Base-by-base conservation (phyloP, 257 asterid genomes). In the Solanum microdontum region DNA sequence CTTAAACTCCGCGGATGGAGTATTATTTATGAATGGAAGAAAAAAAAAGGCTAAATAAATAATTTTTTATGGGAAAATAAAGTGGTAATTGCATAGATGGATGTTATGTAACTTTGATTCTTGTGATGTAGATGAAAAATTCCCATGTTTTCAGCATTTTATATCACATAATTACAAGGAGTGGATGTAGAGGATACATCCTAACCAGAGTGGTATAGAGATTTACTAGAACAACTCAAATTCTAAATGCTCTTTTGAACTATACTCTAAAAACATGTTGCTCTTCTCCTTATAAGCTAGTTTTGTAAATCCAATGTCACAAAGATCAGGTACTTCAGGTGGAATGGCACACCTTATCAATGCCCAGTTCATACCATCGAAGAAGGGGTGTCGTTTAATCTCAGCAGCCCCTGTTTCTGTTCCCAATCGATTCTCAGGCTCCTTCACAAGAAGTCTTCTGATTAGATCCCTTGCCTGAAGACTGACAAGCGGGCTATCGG, bases 311-410 rank as follows among this genome's bases (percentile, higher is more conserved):
- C 88, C 95, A 72, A 69, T 82, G 26, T 91, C 94, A 24, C 86
- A 93, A 9, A 87, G 84, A 87, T 92, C 95, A 0, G 98, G 99
- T 34, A 94, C 88, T 58, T 92, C 90, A 19, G 99, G 99, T 24
- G 99, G 99, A 37, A 90, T 30, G 6, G 98, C 93, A 28, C 98
- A 96, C 21, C 99, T 93, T 86, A 96, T 94, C 68, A 96, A 87
- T 0, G 99, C 98, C 99, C 99, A 96, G 69, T 96, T 96, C 84
- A 96, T 87, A 51, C 98, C 98, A 2, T 96, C 95, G 23, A 96
- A 96, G 88, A 96, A 96, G 0, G 98, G 96, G 87, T 96, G 99
- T 24, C 96, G 93, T 84, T 96, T 96, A 87, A 96, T 95, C 96
- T 95, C 99, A 5, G 98, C 98, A 26, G 99, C 94, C 9, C 99